phyloP scores from a whole-genome alignment of 1,139 yeast genomes.

The Zhuliangozyma blackwelliae region DNA sequence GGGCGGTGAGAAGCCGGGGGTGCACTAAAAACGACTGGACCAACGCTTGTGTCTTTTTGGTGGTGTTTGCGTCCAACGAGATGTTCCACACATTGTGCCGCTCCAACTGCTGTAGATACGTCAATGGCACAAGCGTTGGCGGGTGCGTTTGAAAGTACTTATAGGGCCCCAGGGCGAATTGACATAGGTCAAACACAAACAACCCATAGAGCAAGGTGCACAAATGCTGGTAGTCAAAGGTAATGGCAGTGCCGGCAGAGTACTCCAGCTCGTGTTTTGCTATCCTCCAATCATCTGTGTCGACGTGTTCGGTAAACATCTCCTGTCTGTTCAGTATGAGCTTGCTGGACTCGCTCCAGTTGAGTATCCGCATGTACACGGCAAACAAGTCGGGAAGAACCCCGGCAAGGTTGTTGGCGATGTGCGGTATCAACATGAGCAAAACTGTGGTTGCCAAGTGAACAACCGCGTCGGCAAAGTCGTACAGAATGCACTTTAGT shows the following conservation, averaged over 20 bases:
- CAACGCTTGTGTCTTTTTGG: constrained; percentile 9
- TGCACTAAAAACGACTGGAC: constrained; percentile 37
- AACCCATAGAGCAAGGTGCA: constrained; percentile 54
- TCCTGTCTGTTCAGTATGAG: constrained; percentile 11
- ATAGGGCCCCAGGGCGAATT: constrained; percentile 41
- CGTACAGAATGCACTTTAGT: constrained; percentile 40
- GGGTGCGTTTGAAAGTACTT: constrained; percentile 13
- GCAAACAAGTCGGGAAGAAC: constrained; percentile 43
- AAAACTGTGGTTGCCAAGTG: constrained; percentile 40
- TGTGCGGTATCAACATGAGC: constrained; percentile 54
- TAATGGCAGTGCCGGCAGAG: constrained; percentile 2
- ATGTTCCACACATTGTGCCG: background rate
- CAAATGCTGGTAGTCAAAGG: constrained; percentile 20
- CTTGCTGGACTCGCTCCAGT: constrained; percentile 24
- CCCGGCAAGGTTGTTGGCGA: constrained; percentile 30
- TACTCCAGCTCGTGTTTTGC: constrained; percentile 8
- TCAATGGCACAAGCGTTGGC: constrained; percentile 11
- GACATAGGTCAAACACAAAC: constrained; percentile 50
- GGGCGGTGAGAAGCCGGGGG: constrained; percentile 35
- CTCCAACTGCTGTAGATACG: constrained; percentile 7
- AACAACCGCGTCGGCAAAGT: constrained; percentile 40
- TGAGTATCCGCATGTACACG: constrained; percentile 38
- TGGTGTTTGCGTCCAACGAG: constrained; percentile 1
- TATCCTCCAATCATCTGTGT: constrained; percentile 13
- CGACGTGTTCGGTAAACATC: constrained; percentile 6